Evolutionary conservation across 441 rosid genomes (phyloP), one percentile per base, ranked within the genome.

Genomic region (Eutrema salsugineum): DNA sequence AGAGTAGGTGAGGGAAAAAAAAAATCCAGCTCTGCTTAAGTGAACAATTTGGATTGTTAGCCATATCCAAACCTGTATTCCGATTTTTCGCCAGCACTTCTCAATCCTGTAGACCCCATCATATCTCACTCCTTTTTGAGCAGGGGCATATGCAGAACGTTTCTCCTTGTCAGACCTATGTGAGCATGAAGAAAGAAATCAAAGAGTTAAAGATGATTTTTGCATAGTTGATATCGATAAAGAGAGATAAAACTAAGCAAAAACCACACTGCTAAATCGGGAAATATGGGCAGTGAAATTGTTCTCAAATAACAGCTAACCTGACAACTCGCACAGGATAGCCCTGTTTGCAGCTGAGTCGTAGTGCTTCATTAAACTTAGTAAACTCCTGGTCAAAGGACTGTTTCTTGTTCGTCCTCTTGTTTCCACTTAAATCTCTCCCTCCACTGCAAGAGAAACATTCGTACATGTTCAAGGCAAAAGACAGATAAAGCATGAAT

Each of bases 321-420:
- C 97, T 88, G 48, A 91, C 88, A 38, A 94, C 99, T 55, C 97
- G 87, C 16, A 94, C 90, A 30, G 97, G 97, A 38, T 91, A 88
- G 1, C 99, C 97, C 72, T 79, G 86, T 62, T n/a, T 68, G 77
- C 97, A 94, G 63, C 97, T 91, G 11, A 87, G 12, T 70, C 86
- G 75, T 6, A 91, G 77, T 19, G 99, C 92, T 76, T 80, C 87
- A 43, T 94, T 94, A 30, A 3, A 6, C 56, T 85, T 85, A 0
- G 72, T 84, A 72, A 90, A 94, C 15, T 38, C 71, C 71, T 94
- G 99, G 59, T 91, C 95, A 70, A 79, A 91, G 1, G 96, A 82
- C 50, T 94, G 99, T 0, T 66, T 76, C 63, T 84, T 88, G 77
- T 83, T 91, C 9, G 99, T 94, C 22, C 94, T 77, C 48, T 78